Conservation (phyloP, 169 alveolate species). For the Cryptosporidium parvum region DNA sequence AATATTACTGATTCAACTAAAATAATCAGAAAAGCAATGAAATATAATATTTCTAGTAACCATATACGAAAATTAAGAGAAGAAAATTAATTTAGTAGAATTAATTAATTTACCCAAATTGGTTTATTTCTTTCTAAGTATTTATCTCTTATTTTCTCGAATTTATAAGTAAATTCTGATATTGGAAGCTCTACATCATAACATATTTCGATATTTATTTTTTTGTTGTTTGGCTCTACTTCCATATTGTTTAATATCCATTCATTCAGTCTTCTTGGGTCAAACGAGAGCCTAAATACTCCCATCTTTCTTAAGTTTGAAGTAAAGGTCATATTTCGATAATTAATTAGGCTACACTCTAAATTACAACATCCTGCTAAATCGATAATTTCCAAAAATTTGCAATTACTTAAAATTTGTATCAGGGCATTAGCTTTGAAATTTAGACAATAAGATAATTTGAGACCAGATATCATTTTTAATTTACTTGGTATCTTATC, state of each 20-base stretch:
- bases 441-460: constrained; percentile 41
- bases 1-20: constrained; percentile 7
- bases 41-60: constrained; percentile 12
- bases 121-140: constrained; percentile 35
- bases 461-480: constrained; percentile 17
- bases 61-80: constrained; percentile 1
- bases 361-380: constrained; percentile 33
- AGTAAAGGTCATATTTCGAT: neutral
- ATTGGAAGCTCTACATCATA: constrained; percentile 11
- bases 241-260: constrained; percentile 9
- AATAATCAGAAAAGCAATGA: constrained; percentile 33
- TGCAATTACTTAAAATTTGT: constrained; percentile 22
- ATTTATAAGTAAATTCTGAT: constrained; percentile 26
- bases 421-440: neutral
- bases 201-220: neutral
- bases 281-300: constrained; percentile 13
- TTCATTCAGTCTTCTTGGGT: neutral
- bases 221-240: neutral
- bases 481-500: constrained; percentile 7
- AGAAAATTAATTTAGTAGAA: neutral
- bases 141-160: neutral
- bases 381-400: constrained; percentile 36
- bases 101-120: constrained; percentile 17
- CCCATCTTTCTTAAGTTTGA: constrained; percentile 6
- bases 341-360: constrained; percentile 4